Evolutionary conservation across 768 basidiomycete genomes (phyloP).

Genomic region (Trametes punicea): DNA sequence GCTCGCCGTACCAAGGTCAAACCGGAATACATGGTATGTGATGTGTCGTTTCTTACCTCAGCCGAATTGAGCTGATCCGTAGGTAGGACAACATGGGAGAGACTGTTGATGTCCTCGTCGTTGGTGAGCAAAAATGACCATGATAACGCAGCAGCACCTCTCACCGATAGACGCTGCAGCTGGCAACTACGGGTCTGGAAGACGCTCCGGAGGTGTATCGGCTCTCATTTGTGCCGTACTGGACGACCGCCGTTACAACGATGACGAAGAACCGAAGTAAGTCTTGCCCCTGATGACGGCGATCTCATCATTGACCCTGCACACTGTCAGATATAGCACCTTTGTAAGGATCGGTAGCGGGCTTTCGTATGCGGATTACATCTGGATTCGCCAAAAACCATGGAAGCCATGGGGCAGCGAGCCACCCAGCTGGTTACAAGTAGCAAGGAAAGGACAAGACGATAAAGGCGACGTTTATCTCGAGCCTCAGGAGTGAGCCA

Average conservation of each 20-base stretch:
- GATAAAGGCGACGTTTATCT: constrained; percentile 92
- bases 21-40: constrained; percentile 78
- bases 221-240: constrained; percentile 86
- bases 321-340: constrained; percentile 78
- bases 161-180: constrained; percentile 39
- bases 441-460: constrained; percentile 57
- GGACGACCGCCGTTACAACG: constrained; percentile 59
- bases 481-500: constrained; percentile 76
- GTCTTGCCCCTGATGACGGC: constrained; percentile 10
- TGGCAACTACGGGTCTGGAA: constrained; percentile 85
- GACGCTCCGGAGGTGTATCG: constrained; percentile 84
- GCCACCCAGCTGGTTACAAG: constrained; percentile 68
- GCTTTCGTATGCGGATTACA: constrained; percentile 79
- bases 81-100: constrained; percentile 85
- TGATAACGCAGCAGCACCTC: not conserved
- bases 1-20: constrained; percentile 52
- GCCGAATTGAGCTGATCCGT: not conserved
- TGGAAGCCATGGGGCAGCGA: constrained; percentile 83
- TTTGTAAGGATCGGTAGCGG: constrained; percentile 93
- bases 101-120: constrained; percentile 87
- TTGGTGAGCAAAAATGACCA: constrained; percentile 50
- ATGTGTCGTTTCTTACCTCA: not conserved
- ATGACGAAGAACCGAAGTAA: constrained; percentile 64
- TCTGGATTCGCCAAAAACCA: constrained; percentile 76
- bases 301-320: constrained; percentile 27